Conservation (phyloP, 306 rosid species). For the Citrullus mucosospermus region DNA sequence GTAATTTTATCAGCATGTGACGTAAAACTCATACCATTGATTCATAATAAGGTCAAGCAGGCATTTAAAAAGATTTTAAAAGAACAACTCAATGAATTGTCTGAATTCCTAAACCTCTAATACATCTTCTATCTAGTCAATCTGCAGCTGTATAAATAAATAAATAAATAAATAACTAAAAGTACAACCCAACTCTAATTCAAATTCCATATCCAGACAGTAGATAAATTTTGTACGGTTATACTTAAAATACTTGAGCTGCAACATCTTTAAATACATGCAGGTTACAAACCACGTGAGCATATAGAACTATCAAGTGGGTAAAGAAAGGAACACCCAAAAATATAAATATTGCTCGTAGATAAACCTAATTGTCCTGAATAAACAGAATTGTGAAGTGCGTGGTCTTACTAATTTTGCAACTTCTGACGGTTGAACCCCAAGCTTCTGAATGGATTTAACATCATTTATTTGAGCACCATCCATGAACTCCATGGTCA, state of each 20-base stretch:
- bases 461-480: conserved; percentile 78
- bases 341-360: background rate
- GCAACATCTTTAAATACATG: background rate
- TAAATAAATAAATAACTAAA: background rate
- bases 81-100: background rate
- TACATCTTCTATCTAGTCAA: background rate
- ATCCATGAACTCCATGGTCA: conserved; percentile 92
- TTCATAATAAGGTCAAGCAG: background rate
- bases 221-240: background rate
- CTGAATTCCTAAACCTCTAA: background rate
- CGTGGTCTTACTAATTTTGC: conserved; percentile 58
- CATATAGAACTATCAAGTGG: background rate
- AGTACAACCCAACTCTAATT: background rate
- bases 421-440: conserved; percentile 64
- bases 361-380: background rate
- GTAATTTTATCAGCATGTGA: conserved; percentile 5
- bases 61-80: background rate
- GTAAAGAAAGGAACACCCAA: background rate
- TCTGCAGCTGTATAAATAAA: background rate
- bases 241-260: background rate
- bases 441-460: conserved; percentile 48
- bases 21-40: background rate
- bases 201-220: background rate
- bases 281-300: background rate
- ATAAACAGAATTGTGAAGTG: conserved; percentile 8